phyloP scores from a whole-genome alignment of 306 rosid genomes.

The Quercus rubra region DNA sequence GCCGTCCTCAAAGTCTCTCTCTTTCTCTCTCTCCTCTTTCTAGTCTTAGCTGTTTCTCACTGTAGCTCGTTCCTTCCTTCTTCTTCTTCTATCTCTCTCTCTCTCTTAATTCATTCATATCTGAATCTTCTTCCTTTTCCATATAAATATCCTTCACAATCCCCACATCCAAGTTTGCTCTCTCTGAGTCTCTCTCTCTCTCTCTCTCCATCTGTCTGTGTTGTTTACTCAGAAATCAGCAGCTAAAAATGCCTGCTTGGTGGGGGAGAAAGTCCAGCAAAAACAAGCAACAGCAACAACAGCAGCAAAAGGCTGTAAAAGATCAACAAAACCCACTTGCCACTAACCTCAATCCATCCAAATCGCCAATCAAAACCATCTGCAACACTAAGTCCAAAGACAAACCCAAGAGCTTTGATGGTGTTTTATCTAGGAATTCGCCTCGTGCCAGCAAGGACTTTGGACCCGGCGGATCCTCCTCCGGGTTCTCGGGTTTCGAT shows the following conservation, averaged over 20 bases:
- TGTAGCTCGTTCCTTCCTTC: conserved; percentile 11
- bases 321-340: conserved; percentile 3
- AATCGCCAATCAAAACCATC: conserved; percentile 36
- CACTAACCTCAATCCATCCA: conserved; percentile 30
- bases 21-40: conserved; percentile 6
- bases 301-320: conserved; percentile 19
- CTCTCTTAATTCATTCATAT: not conserved
- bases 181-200: not conserved
- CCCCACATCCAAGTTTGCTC: conserved; percentile 21
- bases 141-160: not conserved
- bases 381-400: conserved; percentile 14
- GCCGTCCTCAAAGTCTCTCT: conserved; percentile 45
- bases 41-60: conserved; percentile 47
- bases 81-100: not conserved
- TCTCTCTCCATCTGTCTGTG: not conserved
- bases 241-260: conserved; percentile 76
- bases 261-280: conserved; percentile 69
- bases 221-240: not conserved
- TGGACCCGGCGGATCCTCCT: conserved; percentile 10
- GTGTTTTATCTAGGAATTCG: conserved; percentile 41
- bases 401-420: conserved; percentile 65
- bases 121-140: conserved; percentile 30
- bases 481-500: conserved; percentile 49
- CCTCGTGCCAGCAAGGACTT: conserved; percentile 56
- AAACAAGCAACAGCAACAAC: conserved; percentile 48